These are phyloP conservation scores for Mycena albidolilacea DNA, from an alignment of 768 basidiomycete genomes.

Conservation along the genomic window DNA sequence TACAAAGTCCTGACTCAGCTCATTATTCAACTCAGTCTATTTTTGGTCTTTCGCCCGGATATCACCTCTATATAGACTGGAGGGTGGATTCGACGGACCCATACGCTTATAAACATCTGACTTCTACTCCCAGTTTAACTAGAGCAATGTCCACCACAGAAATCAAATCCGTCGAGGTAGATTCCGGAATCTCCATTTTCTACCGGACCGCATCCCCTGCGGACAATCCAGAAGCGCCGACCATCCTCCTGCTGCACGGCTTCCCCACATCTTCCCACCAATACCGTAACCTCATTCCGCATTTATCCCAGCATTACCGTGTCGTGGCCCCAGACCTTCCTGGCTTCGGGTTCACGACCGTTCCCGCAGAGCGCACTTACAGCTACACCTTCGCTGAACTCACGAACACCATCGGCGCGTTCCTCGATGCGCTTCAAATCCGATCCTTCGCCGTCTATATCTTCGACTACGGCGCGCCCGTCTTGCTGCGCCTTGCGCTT, in stretches of 20 bases:
- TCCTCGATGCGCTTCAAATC: slow-evolving; percentile 57
- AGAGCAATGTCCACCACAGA: slow-evolving; percentile 2
- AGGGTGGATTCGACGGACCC: not conserved
- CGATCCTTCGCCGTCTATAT: slow-evolving; percentile 60
- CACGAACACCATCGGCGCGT: slow-evolving; percentile 55
- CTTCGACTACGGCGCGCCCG: slow-evolving; percentile 66
- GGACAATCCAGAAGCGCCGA: slow-evolving; percentile 43
- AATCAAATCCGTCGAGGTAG: slow-evolving; percentile 46
- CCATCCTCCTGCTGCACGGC: slow-evolving; percentile 64
- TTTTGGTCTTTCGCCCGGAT: not conserved
- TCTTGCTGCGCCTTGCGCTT: slow-evolving; percentile 56
- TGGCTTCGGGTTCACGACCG: slow-evolving; percentile 64
- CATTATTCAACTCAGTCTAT: not conserved
- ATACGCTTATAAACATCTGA: not conserved
- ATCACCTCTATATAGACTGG: not conserved
- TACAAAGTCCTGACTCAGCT: not conserved
- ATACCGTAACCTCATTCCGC: slow-evolving; percentile 62
- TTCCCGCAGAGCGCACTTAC: slow-evolving; percentile 54
- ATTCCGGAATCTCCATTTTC: slow-evolving; percentile 56
- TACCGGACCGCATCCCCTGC: slow-evolving; percentile 58
- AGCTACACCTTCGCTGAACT: slow-evolving; percentile 59
- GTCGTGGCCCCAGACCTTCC: slow-evolving; percentile 67
- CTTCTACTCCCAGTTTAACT: no score
- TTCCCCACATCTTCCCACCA: slow-evolving; percentile 66
- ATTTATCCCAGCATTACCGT: slow-evolving; percentile 56